Base-by-base conservation (phyloP, 1,284 basidiomycete genomes). In the Tilletiaria anomala region DNA sequence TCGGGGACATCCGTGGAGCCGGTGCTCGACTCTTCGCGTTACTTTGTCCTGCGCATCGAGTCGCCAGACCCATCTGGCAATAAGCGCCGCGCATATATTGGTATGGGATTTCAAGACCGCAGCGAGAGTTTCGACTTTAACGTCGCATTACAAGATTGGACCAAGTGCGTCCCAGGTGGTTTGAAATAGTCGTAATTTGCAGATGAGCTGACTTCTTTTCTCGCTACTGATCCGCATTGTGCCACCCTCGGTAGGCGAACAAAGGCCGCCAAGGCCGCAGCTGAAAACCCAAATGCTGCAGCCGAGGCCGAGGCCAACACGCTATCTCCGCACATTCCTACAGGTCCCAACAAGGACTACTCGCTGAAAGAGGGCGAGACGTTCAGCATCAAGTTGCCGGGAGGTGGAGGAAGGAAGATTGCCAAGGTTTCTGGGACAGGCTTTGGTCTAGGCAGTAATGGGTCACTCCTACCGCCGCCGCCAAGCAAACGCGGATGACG, bases 291-390 rank as follows among this genome's bases (percentile, higher is more conserved):
- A 36, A 50, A 12, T 35, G 44, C 17, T 42, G 49, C 38, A 16
- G 6, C 10, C 4, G 38, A 39, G 16, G 37, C 42, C 10, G 42
- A 48, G 15, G 40, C 47, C 4, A 32, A 46, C 29, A 51, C 45
- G 2, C 54, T 58, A 2, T 66, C 64, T 12, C 63, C 63, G 6
- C 63, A 67, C 39, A 18, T 66, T 6, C 80, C 83, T 14, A 16
- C 54, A 2, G 63, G 74, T 3, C 84, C 80, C 2, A 85, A 83
- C 2, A 86, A 87, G 72, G 91, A 97, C 63, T 96, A 93, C 67
- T 83, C 81, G 24, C 72, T 97, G 54, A 96, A 94, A 65, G 86
- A 89, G 58, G 93, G 93, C 12, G 83, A 97, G 65, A 96, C 89
- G 0, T 89, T 97, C 29, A 32, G 26, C 15, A 39, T 39, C 38